Percentiles rank a stretch among this genome's conserved stretches.
phyloP scores from a whole-genome alignment of 208 protist species.

The Leishmania amazonensis region DNA sequence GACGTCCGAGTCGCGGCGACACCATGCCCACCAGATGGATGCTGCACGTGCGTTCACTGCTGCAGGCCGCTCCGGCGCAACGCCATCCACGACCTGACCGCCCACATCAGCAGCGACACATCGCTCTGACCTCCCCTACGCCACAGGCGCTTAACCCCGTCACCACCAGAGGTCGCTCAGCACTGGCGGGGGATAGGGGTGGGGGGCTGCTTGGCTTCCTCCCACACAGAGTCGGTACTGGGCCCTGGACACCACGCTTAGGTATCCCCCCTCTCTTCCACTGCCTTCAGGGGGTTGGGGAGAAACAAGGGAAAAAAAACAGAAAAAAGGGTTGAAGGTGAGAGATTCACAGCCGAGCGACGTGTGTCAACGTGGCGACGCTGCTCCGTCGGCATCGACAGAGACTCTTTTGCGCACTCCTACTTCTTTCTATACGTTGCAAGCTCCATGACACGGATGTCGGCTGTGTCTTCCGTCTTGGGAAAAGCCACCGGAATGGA shows the following conservation, averaged over 20 bases:
- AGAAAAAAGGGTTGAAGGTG: not conserved
- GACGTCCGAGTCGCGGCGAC: not conserved
- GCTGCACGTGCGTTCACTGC: not conserved
- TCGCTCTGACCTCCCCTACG: too few relatives aligned
- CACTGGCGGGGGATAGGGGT: not conserved
- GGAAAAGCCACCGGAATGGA: slow-evolving; percentile 72
- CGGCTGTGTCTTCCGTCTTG: slow-evolving; percentile 35
- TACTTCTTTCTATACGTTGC: slow-evolving; percentile 74
- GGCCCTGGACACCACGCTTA: not conserved
- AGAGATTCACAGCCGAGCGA: not conserved
- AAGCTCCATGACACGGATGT: slow-evolving; percentile 54
- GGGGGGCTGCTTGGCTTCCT: not conserved
- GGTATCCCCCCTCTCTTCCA: not conserved
- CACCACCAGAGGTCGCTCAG: not conserved
- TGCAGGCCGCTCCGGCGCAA: not conserved
- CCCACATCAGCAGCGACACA: not conserved
- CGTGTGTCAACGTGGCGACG: not conserved
- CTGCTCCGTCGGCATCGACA: not conserved
- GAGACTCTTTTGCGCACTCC: not conserved
- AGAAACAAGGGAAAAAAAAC: not conserved
- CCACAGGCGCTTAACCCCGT: not conserved
- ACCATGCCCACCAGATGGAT: not conserved
- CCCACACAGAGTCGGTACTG: not conserved
- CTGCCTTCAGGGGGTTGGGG: not conserved
- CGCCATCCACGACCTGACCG: not conserved